Percentiles rank a stretch among this genome's conserved stretches.
Evolutionary conservation across 805 yeast species (phyloP).

Genomic region (Yueomyces sinensis): DNA sequence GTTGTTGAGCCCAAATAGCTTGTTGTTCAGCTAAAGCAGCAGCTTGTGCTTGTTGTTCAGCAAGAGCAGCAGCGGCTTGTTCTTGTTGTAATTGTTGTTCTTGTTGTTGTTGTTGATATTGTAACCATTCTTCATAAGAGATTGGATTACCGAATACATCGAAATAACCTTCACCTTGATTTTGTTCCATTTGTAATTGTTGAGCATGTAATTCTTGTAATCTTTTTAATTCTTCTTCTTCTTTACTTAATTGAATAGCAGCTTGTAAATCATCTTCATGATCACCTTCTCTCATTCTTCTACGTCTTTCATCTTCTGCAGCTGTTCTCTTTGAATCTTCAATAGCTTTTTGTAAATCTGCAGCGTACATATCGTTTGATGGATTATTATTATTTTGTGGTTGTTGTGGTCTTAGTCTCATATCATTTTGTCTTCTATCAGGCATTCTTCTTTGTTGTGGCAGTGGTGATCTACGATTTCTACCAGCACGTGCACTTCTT

Average conservation of each 20-base stretch:
- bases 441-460: slow-evolving; percentile 5
- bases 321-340: slow-evolving; percentile 74
- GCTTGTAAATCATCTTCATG: slow-evolving; percentile 20
- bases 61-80: slow-evolving; percentile 1
- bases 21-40: slow-evolving; percentile 6
- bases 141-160: slow-evolving; percentile 26
- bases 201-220: slow-evolving; percentile 19
- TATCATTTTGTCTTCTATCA: slow-evolving; percentile 20
- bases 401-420: too few relatives aligned
- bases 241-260: slow-evolving; percentile 20
- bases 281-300: slow-evolving; percentile 21
- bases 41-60: slow-evolving; percentile 4
- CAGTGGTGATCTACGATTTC: slow-evolving; percentile 12
- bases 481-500: slow-evolving; percentile 32
- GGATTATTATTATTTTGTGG: slow-evolving; percentile 12
- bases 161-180: slow-evolving; percentile 19
- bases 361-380: slow-evolving; percentile 37
- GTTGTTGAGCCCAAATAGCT: slow-evolving; percentile 16
- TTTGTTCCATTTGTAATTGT: slow-evolving; percentile 16
- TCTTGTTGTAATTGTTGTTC: slow-evolving; percentile 20
- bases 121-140: slow-evolving; percentile 24
- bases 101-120: slow-evolving; percentile 22
- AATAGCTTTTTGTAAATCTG: slow-evolving; percentile 65
- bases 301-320: slow-evolving; percentile 61
- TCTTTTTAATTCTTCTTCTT: slow-evolving; percentile 20